Evolutionary conservation across 2,329 filamentous ascomycete genomes (phyloP).

Genomic region (Pezizomycotina sp.): DNA sequence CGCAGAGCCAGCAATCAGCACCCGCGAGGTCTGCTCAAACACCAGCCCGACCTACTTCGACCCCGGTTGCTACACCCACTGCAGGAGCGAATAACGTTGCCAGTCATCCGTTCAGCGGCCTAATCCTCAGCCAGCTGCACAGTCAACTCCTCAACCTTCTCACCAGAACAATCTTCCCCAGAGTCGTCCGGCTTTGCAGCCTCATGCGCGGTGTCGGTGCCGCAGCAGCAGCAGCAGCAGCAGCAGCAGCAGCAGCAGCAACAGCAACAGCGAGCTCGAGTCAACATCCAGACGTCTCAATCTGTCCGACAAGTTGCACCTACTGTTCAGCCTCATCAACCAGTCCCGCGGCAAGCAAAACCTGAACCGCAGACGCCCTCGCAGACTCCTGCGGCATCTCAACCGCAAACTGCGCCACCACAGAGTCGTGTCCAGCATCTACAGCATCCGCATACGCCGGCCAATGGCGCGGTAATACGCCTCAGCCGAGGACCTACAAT

Average conservation of each 20-base stretch:
- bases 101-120: constrained; percentile 4
- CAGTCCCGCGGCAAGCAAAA: constrained; percentile 4
- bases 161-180: constrained; percentile 1
- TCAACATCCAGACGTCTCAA: constrained; percentile 6
- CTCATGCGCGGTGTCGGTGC: no score
- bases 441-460: constrained; percentile 18
- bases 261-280: constrained; percentile 1
- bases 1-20: constrained; percentile 4
- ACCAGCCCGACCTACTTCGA: constrained; percentile 14
- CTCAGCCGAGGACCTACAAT: constrained; percentile 9
- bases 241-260: constrained; percentile 10
- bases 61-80: constrained; percentile 20
- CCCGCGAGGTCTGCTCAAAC: constrained; percentile 6
- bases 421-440: constrained; percentile 12
- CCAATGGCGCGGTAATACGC: constrained; percentile 9
- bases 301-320: constrained; percentile 1
- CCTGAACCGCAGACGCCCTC: constrained; percentile 8
- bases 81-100: no score
- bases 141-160: constrained; percentile 3
- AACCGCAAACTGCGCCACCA: constrained; percentile 8
- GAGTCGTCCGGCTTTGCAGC: constrained; percentile 4
- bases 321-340: constrained; percentile 1
- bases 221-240: constrained; percentile 6
- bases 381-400: constrained; percentile 5
- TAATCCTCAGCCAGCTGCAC: constrained; percentile 5